phyloP scores from a whole-genome alignment of 345 rosid genomes.

The rapeseed (Brassica napus) region DNA sequence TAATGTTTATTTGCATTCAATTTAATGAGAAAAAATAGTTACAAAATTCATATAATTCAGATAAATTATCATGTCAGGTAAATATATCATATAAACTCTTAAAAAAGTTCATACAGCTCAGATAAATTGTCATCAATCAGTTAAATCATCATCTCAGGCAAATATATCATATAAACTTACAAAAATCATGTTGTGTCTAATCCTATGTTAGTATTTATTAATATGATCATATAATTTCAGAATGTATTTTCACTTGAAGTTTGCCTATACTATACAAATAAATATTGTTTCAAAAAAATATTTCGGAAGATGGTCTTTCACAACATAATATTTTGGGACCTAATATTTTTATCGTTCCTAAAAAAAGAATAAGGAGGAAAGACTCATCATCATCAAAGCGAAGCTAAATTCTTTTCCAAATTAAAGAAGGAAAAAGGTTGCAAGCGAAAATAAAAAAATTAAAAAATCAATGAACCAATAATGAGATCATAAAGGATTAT shows the following conservation, averaged over 20 bases:
- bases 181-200: neutral
- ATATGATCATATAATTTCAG: neutral
- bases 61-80: neutral
- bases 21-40: neutral
- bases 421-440: neutral
- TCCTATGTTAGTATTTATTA: neutral
- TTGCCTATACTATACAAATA: neutral
- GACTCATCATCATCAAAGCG: neutral
- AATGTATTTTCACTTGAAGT: neutral
- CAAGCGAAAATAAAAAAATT: neutral
- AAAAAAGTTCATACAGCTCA: neutral
- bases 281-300: neutral
- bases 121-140: neutral
- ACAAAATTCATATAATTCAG: neutral
- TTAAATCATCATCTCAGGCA: neutral
- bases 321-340: neutral
- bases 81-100: neutral
- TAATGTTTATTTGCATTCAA: neutral
- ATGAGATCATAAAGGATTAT: constrained; percentile 37
- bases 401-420: constrained; percentile 2
- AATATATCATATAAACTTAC: neutral
- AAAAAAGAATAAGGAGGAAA: neutral
- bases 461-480: constrained; percentile 27
- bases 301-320: neutral
- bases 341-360: neutral